These are phyloP conservation scores for Abrus pulchellus DNA, from an alignment of 306 rosid genomes.

Conservation along the genomic window DNA sequence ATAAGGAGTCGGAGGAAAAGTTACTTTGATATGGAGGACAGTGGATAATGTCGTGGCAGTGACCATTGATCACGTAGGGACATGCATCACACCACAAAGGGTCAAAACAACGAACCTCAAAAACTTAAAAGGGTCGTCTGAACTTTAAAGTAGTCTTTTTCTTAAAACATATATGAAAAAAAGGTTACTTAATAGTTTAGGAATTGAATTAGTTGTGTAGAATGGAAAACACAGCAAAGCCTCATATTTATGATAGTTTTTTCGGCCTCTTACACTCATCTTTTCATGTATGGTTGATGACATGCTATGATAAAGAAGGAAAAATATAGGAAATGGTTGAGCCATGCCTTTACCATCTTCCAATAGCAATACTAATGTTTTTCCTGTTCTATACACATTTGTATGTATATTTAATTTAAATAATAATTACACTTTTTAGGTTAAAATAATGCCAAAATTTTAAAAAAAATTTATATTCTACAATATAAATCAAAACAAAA, in stretches of 20 bases:
- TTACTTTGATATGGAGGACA: constrained; percentile 36
- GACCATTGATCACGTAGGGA: constrained; percentile 25
- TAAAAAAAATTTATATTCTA: too few species aligned
- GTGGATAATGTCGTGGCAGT: constrained; percentile 49
- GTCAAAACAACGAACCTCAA: constrained; percentile 5
- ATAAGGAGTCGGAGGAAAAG: constrained; percentile 51
- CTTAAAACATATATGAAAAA: neutral
- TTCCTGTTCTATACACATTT: too few species aligned
- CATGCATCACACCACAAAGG: constrained; percentile 51
- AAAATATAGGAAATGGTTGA: neutral
- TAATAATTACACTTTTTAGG: too few species aligned
- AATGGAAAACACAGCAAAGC: constrained; percentile 18
- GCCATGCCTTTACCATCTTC: constrained; percentile 24
- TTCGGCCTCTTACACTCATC: neutral
- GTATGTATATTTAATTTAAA: too few species aligned
- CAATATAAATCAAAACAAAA: too few species aligned
- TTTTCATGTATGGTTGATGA: neutral
- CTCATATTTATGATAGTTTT: neutral
- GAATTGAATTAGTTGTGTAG: neutral
- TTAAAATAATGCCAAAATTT: too few species aligned
- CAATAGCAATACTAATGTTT: neutral
- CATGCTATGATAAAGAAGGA: neutral
- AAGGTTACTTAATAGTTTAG: neutral
- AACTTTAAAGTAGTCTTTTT: constrained; percentile 11
- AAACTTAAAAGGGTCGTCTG: neutral